Conservation (phyloP, 495 filamentous ascomycete genomes). For the Aeminium ludgeri region DNA sequence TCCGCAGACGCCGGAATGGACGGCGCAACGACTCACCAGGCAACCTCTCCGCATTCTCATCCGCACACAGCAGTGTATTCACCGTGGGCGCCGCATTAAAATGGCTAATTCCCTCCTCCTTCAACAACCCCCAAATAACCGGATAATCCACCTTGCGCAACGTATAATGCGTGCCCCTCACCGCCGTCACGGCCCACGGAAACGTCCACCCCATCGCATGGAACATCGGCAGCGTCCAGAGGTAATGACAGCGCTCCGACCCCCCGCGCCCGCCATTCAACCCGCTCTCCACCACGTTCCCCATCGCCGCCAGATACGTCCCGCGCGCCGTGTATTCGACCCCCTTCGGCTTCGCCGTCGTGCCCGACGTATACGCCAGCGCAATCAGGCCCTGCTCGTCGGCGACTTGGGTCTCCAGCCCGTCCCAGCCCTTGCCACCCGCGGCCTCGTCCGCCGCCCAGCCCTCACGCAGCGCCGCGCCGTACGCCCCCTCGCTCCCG, state of each 20-base stretch:
- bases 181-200: constrained; percentile 54
- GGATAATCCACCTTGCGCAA: constrained; percentile 89
- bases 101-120: constrained; percentile 72
- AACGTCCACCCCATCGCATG: constrained; percentile 56
- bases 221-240: constrained; percentile 95
- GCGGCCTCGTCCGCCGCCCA: constrained; percentile 45
- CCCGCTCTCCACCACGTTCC: constrained; percentile 74
- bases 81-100: constrained; percentile 95
- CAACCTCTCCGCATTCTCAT: constrained; percentile 50
- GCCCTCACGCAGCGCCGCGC: constrained; percentile 69
- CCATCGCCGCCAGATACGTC: constrained; percentile 67
- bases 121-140: constrained; percentile 75
- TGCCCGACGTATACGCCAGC: constrained; percentile 84
- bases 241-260: constrained; percentile 52
- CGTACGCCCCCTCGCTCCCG: constrained; percentile 61
- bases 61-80: constrained; percentile 77
- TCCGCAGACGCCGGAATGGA: no score
- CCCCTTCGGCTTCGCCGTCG: constrained; percentile 82
- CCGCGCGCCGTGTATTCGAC: constrained; percentile 85
- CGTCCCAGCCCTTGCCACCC: constrained; percentile 58
- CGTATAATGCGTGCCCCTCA: constrained; percentile 86
- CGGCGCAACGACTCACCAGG: constrained; percentile 22
- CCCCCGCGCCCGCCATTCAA: constrained; percentile 42
- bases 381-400: constrained; percentile 71
- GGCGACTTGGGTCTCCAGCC: constrained; percentile 44